Evolutionary conservation across 2,329 filamentous ascomycete species (phyloP).

Genomic region (Fusarium sp.): DNA sequence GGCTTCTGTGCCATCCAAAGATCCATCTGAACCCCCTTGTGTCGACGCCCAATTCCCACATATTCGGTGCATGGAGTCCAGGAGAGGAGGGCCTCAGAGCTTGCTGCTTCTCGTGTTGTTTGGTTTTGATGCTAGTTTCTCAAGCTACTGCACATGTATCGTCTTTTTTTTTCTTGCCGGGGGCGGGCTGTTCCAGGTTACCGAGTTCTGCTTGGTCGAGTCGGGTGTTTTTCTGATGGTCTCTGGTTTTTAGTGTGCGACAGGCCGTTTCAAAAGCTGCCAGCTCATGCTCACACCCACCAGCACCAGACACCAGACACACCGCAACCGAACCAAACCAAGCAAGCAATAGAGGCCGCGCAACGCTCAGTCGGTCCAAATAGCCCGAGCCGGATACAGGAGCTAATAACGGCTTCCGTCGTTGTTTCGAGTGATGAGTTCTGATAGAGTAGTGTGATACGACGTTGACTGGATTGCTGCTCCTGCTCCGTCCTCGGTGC

Average conservation of each 20-base stretch:
- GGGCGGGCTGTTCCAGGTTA: slow-evolving; percentile 13
- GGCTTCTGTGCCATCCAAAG: slow-evolving; percentile 14
- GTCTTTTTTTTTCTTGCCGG: neutral
- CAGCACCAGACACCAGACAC: slow-evolving; percentile 2
- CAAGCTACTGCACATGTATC: neutral
- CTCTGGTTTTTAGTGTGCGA: slow-evolving; percentile 23
- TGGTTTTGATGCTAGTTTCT: neutral
- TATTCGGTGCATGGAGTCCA: slow-evolving; percentile 1
- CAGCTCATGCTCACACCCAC: slow-evolving; percentile 16
- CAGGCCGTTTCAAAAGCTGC: slow-evolving; percentile 34
- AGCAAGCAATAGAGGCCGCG: slow-evolving; percentile 8
- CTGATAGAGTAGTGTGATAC: neutral
- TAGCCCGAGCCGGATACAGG: neutral
- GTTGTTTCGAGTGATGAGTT: neutral
- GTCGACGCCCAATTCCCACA: slow-evolving; percentile 22
- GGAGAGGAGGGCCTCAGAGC: slow-evolving; percentile 22
- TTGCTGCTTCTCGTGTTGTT: neutral
- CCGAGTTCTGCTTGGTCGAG: slow-evolving; percentile 12
- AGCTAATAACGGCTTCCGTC: neutral
- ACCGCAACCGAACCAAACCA: neutral
- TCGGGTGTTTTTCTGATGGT: slow-evolving; percentile 12
- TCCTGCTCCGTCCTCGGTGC: neutral
- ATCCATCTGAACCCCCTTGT: slow-evolving; percentile 14
- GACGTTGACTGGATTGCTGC: neutral
- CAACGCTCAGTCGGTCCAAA: slow-evolving; percentile 8